Percentiles rank a stretch among this genome's conserved stretches.
phyloP scores from a whole-genome alignment of 352 stramenopile species.

The Pythium coloratum region DNA sequence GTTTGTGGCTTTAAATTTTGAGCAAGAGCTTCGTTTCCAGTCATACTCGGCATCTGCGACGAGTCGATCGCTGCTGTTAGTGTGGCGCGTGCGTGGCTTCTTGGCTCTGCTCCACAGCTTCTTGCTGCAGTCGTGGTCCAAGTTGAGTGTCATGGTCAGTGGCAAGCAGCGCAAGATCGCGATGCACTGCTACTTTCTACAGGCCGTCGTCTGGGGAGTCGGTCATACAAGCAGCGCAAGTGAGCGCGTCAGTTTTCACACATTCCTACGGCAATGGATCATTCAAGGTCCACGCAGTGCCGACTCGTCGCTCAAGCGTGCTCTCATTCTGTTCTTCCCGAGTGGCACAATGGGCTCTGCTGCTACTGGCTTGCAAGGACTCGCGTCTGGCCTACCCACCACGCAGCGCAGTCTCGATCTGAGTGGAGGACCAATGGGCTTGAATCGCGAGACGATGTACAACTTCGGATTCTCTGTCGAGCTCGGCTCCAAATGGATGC shows the following conservation, averaged over 20 bases:
- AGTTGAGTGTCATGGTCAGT: constrained; percentile 55
- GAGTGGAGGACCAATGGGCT: neutral
- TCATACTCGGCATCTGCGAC: neutral
- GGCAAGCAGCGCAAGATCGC: constrained; percentile 61
- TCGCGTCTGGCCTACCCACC: neutral
- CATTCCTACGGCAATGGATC: constrained; percentile 61
- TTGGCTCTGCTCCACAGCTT: constrained; percentile 54
- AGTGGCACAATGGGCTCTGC: constrained; percentile 32
- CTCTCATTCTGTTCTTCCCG: constrained; percentile 55
- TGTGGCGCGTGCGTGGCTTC: constrained; percentile 28
- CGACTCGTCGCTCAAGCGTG: constrained; percentile 56
- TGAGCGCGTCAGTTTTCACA: constrained; percentile 65
- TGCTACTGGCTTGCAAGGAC: constrained; percentile 4
- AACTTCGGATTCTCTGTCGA: constrained; percentile 67
- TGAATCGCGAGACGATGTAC: constrained; percentile 55
- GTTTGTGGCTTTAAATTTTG: constrained; percentile 50
- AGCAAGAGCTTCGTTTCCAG: constrained; percentile 6
- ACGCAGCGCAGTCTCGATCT: constrained; percentile 22
- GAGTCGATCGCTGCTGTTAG: neutral
- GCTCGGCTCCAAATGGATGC: constrained; percentile 73
- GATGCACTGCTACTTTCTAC: constrained; percentile 66
- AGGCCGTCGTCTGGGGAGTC: constrained; percentile 73
- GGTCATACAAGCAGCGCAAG: constrained; percentile 42
- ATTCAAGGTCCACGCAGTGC: constrained; percentile 43
- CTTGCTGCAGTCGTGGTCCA: constrained; percentile 51